Evolutionary conservation across 2,329 filamentous ascomycete genomes (phyloP).

Genomic region (Rutstroemia sp.): DNA sequence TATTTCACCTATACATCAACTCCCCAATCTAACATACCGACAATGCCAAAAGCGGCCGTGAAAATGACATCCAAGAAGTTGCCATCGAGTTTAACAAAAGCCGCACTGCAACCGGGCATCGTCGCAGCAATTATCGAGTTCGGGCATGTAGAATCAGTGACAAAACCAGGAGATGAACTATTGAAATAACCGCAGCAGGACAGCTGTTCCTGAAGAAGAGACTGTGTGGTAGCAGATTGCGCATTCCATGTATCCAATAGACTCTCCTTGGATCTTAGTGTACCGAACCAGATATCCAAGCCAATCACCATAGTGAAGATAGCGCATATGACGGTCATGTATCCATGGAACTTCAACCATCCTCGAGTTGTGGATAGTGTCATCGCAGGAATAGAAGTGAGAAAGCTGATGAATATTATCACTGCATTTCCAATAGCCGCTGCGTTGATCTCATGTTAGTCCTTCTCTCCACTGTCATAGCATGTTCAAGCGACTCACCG

Average conservation of each 20-base stretch:
- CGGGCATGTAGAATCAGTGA: slow-evolving; percentile 59
- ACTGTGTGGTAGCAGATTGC: slow-evolving; percentile 51
- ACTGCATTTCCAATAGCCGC: slow-evolving; percentile 66
- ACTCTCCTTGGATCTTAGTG: slow-evolving; percentile 57
- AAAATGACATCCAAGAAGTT: slow-evolving; percentile 68
- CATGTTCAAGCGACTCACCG: slow-evolving; percentile 33
- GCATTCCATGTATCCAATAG: slow-evolving; percentile 53
- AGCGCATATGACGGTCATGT: slow-evolving; percentile 52
- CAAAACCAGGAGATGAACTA: slow-evolving; percentile 61
- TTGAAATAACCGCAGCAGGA: slow-evolving; percentile 75
- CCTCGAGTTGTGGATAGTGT: slow-evolving; percentile 56
- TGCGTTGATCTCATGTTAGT: slow-evolving; percentile 21
- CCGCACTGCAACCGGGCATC: slow-evolving; percentile 59
- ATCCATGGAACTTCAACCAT: slow-evolving; percentile 64
- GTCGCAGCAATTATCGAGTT: slow-evolving; percentile 64
- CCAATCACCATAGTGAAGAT: slow-evolving; percentile 61
- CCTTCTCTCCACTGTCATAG: neutral
- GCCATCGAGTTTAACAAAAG: slow-evolving; percentile 63
- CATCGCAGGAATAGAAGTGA: slow-evolving; percentile 63
- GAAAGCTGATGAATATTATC: slow-evolving; percentile 63
- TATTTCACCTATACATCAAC: slow-evolving; percentile 16
- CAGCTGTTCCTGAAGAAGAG: slow-evolving; percentile 67
- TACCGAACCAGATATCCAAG: slow-evolving; percentile 64
- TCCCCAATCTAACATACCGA: slow-evolving; percentile 38
- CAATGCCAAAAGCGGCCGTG: slow-evolving; percentile 72